Conservation (phyloP, 2,329 filamentous ascomycete genomes). For the Ambrosiella xylebori region DNA sequence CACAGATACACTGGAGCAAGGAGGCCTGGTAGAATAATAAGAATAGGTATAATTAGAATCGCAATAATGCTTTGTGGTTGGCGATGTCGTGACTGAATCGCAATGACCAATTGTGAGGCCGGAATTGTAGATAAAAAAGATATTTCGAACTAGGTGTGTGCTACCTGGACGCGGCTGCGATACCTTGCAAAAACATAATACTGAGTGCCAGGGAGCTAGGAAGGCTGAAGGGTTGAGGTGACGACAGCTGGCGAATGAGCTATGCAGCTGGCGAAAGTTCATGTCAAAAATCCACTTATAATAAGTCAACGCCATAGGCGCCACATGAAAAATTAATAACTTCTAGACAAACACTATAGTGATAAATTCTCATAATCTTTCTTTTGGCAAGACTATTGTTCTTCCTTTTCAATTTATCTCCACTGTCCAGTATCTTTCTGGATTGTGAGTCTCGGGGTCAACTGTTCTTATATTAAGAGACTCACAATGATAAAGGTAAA, state of each 20-base stretch:
- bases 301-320: not conserved
- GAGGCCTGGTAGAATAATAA: not conserved
- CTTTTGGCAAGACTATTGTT: not conserved
- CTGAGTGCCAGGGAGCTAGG: not conserved
- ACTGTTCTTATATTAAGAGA: not conserved
- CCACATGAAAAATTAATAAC: not conserved
- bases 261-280: not conserved
- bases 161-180: conserved; percentile 15
- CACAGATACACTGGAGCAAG: not conserved
- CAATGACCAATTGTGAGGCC: not conserved
- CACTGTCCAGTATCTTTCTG: not conserved
- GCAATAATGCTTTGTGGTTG: not conserved
- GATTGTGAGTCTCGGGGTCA: not conserved
- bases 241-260: not conserved
- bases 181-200: conserved; percentile 13
- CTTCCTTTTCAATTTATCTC: not conserved
- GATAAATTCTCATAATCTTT: not conserved
- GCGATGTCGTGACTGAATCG: not conserved
- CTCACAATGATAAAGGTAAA: conserved; percentile 14
- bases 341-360: not conserved
- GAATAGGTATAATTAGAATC: not conserved
- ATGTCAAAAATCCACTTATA: not conserved
- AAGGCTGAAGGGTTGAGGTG: not conserved
- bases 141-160: not conserved
- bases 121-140: not conserved